A percentile compares a stretch with the other conserved stretches of the same genome.
phyloP scores from a whole-genome alignment of 805 yeast genomes.

The Maudiozyma bulderi region DNA sequence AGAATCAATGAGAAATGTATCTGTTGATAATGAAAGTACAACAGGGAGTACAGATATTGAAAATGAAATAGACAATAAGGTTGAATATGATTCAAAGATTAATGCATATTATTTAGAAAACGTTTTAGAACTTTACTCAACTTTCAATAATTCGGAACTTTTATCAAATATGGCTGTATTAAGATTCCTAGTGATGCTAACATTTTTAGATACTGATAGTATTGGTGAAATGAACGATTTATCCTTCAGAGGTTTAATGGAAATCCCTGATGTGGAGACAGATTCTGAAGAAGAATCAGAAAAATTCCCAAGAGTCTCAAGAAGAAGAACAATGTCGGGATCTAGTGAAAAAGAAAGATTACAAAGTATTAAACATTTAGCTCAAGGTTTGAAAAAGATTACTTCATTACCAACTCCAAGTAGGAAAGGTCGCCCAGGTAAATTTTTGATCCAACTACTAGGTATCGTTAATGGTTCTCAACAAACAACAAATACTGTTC shows the following conservation, averaged over 20 bases:
- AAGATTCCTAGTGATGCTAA: conserved; percentile 11
- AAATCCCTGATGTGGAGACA: background rate
- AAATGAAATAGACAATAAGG: background rate
- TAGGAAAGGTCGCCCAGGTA: conserved; percentile 5
- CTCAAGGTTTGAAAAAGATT: conserved; percentile 21
- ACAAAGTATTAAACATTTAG: conserved; percentile 13
- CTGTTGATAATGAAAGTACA: background rate
- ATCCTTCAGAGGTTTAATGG: conserved; percentile 8
- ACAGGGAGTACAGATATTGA: background rate
- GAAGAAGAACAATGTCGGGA: background rate
- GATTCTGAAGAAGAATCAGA: background rate
- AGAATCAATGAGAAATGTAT: too few species aligned
- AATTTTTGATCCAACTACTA: conserved; percentile 12
- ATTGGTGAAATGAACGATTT: conserved; percentile 12
- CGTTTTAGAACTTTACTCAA: conserved; percentile 8
- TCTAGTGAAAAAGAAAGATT: conserved; percentile 6
- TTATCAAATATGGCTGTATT: conserved; percentile 12
- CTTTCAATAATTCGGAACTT: conserved; percentile 10
- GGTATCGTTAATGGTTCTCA: conserved; percentile 13
- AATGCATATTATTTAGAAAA: conserved; percentile 6
- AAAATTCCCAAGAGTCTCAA: background rate
- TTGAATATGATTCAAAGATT: conserved; percentile 1
- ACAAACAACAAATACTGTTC: conserved; percentile 9
- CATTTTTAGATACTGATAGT: conserved; percentile 12
- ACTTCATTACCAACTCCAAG: conserved; percentile 10